These are phyloP conservation scores for Hemileia vastatrix DNA, from an alignment of 1,284 basidiomycete species.

Conservation along the genomic window DNA sequence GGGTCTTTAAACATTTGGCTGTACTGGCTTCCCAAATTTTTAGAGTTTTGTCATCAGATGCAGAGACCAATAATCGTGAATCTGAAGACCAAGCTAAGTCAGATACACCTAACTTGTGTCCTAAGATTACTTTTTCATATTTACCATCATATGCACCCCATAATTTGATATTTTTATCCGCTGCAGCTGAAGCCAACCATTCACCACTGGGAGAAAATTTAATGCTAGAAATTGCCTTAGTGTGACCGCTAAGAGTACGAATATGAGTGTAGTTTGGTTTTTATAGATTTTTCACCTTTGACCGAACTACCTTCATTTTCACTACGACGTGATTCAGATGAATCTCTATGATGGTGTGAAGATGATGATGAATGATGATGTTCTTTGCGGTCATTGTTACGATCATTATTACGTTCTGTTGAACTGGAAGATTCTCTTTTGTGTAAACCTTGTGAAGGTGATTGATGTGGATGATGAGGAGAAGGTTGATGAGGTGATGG, in stretches of 20 bases:
- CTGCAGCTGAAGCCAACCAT: conserved; percentile 46
- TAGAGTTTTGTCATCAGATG: conserved; percentile 78
- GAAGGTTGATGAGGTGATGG: no score
- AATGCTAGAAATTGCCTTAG: conserved; percentile 46
- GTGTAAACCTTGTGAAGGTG: no score
- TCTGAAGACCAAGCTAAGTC: conserved; percentile 78
- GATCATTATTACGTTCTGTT: no score
- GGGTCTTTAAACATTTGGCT: conserved; percentile 17
- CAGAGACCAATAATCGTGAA: conserved; percentile 69
- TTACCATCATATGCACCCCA: conserved; percentile 20
- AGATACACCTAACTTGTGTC: conserved; percentile 56
- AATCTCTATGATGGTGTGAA: no score
- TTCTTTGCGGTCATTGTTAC: no score
- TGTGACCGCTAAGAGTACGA: conserved; percentile 46
- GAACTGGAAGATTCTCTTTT: no score
- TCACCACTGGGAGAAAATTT: conserved; percentile 48
- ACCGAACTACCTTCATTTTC: no score
- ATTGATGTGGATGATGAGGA: no score
- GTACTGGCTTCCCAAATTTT: conserved; percentile 66
- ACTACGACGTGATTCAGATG: no score
- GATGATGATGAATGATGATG: no score
- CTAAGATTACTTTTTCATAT: background rate
- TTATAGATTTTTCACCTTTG: no score
- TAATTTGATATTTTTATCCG: conserved; percentile 46
- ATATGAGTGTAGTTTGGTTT: no score